Base-by-base conservation (phyloP, 305 asterid genomes). In the Solanum chacoense region DNA sequence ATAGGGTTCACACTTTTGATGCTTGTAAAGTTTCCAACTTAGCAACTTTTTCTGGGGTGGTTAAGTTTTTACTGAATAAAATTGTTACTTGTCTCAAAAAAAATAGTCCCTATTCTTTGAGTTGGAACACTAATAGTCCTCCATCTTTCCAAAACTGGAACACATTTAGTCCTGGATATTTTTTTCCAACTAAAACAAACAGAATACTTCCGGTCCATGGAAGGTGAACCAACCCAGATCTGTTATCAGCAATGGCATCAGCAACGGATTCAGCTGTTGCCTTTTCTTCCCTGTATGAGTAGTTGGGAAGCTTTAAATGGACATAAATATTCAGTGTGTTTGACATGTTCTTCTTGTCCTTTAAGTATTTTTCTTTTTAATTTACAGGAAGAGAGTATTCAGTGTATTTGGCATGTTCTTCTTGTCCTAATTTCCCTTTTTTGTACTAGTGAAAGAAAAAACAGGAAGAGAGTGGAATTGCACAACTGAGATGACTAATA, bases 161-260 rank as follows among this genome's bases (percentile, higher is more conserved):
- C 84, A 78, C 11, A 78, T 37, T 78, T 37, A 78, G 63, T 38
- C 63, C 63, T 78, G 28, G 63, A 37, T 78, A 37, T 24, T 1
- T 78, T 37, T 37, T 37, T 4, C 85, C 34, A 78, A 37, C 85
- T 7, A 37, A 38, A 78, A 78, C 59, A 24, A 78, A 78, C 34
- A 3, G 85, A 78, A 78, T 37, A 37, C 85, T 24, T 37, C 85
- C 63, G 28, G 63, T 24, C 85, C 63, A 37, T n/a, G 98, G 98
- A 93, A 95, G 94, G 91, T 97, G 96, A 87, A 95, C 95, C 90
- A 97, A 90, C 93, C 95, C 99, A 75, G 98, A 96, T 94, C 98
- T 95, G 90, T 95, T 95, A 50, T 95, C 99, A 85, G 95, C 90
- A 40, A 97, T 94, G 71, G 99, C 99, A 91, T 93, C 92, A 11